Percentiles rank a stretch among this genome's conserved stretches.
Conservation (phyloP, 306 rosid genomes). For the Sesbania bispinosa region DNA sequence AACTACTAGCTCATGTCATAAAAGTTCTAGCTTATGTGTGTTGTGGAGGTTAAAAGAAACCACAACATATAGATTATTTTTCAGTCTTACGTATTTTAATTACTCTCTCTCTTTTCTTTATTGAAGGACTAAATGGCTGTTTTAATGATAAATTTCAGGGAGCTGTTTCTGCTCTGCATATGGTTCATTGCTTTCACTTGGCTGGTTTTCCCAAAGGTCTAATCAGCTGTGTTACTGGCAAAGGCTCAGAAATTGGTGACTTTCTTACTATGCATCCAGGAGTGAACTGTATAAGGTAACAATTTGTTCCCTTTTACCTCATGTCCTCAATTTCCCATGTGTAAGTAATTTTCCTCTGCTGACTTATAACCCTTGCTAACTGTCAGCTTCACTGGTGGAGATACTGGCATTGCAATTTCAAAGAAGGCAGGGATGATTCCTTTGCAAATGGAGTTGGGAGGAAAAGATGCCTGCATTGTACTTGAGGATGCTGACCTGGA, state of each 20-base stretch:
- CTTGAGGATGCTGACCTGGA: conserved; percentile 77
- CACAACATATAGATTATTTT: neutral
- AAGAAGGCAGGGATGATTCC: conserved; percentile 79
- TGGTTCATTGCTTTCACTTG: conserved; percentile 95
- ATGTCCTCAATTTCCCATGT: neutral
- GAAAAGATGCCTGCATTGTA: conserved; percentile 86
- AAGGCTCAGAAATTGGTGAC: conserved; percentile 96
- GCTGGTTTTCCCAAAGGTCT: conserved; percentile 98
- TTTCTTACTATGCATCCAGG: conserved; percentile 99
- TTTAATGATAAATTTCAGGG: conserved; percentile 50
- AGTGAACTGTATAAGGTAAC: conserved; percentile 84
- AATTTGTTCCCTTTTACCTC: neutral
- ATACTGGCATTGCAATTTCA: conserved; percentile 68
- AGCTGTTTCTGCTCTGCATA: conserved; percentile 83
- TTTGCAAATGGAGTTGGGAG: conserved; percentile 79
- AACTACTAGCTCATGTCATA: neutral
- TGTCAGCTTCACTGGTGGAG: conserved; percentile 95
- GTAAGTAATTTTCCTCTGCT: neutral
- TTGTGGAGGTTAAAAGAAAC: no score
- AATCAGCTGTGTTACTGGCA: conserved; percentile 86
- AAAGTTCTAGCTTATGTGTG: no score
- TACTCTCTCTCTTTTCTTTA: neutral
- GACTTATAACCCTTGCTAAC: conserved; percentile 19
- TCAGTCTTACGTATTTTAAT: neutral
- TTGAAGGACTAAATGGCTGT: conserved; percentile 7